Base-by-base conservation (phyloP, 1,139 yeast genomes). In the Pichia sp. region DNA sequence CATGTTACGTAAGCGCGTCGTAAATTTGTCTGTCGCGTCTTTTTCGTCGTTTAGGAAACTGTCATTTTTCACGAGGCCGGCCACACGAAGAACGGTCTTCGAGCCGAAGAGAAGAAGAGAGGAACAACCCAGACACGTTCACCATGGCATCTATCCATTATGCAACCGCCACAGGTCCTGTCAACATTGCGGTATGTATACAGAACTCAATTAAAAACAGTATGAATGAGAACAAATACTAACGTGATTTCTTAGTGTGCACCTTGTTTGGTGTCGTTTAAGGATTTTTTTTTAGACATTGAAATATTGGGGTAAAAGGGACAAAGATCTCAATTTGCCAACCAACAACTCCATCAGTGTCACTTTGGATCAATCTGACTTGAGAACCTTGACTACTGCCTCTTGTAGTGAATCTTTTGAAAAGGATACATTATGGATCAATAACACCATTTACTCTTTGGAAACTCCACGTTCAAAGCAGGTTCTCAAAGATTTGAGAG, bases 251-350 rank as follows among this genome's bases (percentile, higher is more conserved):
- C 27, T 11, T 32, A 36, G 37, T 16, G 28, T 16, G 26, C 26
- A 38, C 23, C 27, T 37, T 16, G 23, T 16, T 16, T 16, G 23
- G 23, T 16, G 23, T 16, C 23, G 23, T 16, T 16, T 16, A 16
- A 2, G 23, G 23, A 38, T 32, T 27, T 38, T 26, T 23, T 33
- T 11, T n/a, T 10, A 31, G 33, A 40, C 52, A 49, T 74, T 92
- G 55, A 92, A 92, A 67, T 94, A 92, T 69, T 92, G 99, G 99
- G 98, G 99, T 42, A 92, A 92, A 67, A 77, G 98, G 60, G 97
- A 92, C 64, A 81, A 81, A 50, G 69, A 72, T 42, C 75, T 92
- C 59, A 92, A 92, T 61, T 72, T 92, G 47, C 99, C 99, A 41
- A 92, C 98, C 47, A 92, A 92, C 68, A 84, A 95, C 9, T 88